Conservation (phyloP, 2,329 filamentous ascomycete species). For the Amylocarpus encephaloides region DNA sequence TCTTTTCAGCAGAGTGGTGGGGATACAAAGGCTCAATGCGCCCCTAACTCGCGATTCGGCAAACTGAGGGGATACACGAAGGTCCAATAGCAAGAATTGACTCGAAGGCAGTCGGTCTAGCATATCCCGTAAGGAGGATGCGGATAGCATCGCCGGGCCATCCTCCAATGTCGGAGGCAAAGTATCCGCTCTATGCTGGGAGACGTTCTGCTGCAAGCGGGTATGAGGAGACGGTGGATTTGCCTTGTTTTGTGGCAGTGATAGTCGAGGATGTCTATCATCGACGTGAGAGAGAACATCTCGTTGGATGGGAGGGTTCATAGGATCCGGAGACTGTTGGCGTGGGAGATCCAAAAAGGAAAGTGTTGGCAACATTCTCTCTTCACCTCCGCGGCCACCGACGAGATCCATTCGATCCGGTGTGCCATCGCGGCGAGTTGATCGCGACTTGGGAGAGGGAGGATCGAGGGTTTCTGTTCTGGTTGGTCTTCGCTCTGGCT, state of each 20-base stretch:
- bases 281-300: conserved; percentile 33
- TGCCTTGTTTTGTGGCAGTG: conserved; percentile 43
- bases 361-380: conserved; percentile 15
- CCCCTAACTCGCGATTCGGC: conserved; percentile 65
- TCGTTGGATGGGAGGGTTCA: conserved; percentile 28
- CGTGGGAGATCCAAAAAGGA: conserved; percentile 39
- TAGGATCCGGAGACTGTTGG: conserved; percentile 41
- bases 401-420: conserved; percentile 36
- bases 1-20: conserved; percentile 85
- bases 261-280: conserved; percentile 49
- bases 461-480: conserved; percentile 18
- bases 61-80: conserved; percentile 81
- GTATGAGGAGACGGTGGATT: conserved; percentile 36
- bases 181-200: conserved; percentile 41
- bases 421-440: conserved; percentile 13
- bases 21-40: conserved; percentile 90
- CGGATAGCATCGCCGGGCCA: conserved; percentile 46
- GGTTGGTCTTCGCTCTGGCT: conserved; percentile 20
- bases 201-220: conserved; percentile 18
- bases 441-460: conserved; percentile 19
- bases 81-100: conserved; percentile 64
- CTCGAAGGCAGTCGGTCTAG: conserved; percentile 38
- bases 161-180: conserved; percentile 45
- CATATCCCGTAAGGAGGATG: conserved; percentile 49
- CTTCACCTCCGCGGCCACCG: conserved; percentile 36